Evolutionary conservation across 2,329 filamentous ascomycete species (phyloP).

Genomic region (Fusarium denticulatum): DNA sequence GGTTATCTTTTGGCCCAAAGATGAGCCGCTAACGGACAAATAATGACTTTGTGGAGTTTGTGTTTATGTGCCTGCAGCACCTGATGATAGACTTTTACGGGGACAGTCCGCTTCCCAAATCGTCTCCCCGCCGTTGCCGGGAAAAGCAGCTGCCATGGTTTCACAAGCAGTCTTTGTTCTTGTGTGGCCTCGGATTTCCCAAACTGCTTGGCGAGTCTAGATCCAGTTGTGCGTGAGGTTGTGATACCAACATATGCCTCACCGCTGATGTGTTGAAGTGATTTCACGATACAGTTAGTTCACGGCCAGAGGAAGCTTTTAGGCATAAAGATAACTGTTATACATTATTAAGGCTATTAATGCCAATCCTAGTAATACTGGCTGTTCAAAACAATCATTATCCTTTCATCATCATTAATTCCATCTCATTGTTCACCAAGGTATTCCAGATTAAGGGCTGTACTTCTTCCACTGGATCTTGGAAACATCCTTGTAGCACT

Average conservation of each 20-base stretch:
- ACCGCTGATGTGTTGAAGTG: neutral
- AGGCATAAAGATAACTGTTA: conserved; percentile 11
- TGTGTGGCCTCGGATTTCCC: neutral
- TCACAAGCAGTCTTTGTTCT: conserved; percentile 3
- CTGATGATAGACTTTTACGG: conserved; percentile 2
- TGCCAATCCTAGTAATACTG: conserved; percentile 19
- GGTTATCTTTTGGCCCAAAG: neutral
- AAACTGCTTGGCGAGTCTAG: conserved; percentile 15
- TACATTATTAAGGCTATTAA: conserved; percentile 28
- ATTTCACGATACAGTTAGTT: neutral
- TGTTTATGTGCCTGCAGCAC: conserved; percentile 20
- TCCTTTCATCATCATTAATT: conserved; percentile 31
- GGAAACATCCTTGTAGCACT: conserved; percentile 55
- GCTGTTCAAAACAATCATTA: conserved; percentile 28
- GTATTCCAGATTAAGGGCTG: conserved; percentile 12
- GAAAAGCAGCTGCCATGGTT: neutral
- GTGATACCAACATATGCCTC: conserved; percentile 12
- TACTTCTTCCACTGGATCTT: conserved; percentile 43
- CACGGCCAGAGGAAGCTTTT: neutral
- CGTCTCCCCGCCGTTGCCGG: neutral
- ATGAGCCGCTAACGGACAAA: conserved; percentile 4
- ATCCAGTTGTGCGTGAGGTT: neutral
- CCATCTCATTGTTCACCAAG: neutral
- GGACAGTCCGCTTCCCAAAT: neutral
- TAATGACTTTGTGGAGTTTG: conserved; percentile 11